A percentile compares a stretch with the other conserved stretches of the same genome.
Evolutionary conservation across 495 filamentous ascomycete genomes (phyloP).

Genomic region (Xylaria longipes): DNA sequence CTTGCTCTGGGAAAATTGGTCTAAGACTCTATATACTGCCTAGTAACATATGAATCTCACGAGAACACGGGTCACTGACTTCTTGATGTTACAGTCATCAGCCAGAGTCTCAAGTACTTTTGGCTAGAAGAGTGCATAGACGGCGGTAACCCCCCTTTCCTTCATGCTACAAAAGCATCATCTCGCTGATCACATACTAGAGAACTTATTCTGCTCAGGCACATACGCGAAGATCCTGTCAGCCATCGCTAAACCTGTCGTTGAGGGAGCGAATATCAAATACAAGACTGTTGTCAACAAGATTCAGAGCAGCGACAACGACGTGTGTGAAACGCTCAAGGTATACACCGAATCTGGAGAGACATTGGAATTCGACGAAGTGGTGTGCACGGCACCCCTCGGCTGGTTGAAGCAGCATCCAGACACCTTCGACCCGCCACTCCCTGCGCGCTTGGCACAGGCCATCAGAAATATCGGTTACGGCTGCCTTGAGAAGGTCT

Average conservation of each 20-base stretch:
- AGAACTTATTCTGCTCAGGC: conserved; percentile 86
- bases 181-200: conserved; percentile 49
- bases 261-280: conserved; percentile 67
- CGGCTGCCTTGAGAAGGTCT: conserved; percentile 90
- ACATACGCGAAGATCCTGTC: conserved; percentile 82
- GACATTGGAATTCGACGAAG: conserved; percentile 72
- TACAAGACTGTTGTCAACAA: conserved; percentile 52
- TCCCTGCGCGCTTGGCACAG: conserved; percentile 68
- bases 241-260: conserved; percentile 67
- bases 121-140: conserved; percentile 95
- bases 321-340: conserved; percentile 46
- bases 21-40: background rate
- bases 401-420: conserved; percentile 87
- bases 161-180: background rate
- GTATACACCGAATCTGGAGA: conserved; percentile 63
- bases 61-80: background rate
- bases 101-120: conserved; percentile 89
- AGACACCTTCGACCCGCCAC: conserved; percentile 69
- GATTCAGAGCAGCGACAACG: conserved; percentile 55
- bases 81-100: conserved; percentile 51
- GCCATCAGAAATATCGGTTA: conserved; percentile 84
- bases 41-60: no score
- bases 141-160: conserved; percentile 65
- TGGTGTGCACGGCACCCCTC: conserved; percentile 83
- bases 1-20: background rate